Percentiles rank a stretch among this genome's conserved stretches.
phyloP scores from a whole-genome alignment of 768 basidiomycete genomes.

The Suillus occidentalis region DNA sequence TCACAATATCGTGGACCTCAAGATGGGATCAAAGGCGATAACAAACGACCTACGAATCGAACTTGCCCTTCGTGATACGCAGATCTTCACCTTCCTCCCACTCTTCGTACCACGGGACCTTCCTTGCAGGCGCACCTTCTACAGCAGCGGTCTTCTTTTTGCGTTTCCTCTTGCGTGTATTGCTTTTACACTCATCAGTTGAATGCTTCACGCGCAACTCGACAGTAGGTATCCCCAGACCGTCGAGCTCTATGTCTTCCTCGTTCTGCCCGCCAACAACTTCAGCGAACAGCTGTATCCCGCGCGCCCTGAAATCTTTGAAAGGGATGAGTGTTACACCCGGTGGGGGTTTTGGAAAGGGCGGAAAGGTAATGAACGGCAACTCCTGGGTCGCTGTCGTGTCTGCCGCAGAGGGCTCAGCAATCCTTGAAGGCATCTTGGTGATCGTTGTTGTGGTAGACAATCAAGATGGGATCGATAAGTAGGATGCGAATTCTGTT shows the following conservation, averaged over 20 bases:
- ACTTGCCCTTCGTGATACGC: conserved; percentile 39
- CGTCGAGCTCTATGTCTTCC: conserved; percentile 63
- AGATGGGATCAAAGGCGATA: not conserved
- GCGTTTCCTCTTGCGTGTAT: conserved; percentile 52
- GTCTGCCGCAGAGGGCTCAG: conserved; percentile 19
- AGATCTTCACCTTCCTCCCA: conserved; percentile 65
- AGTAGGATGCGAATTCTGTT: not conserved
- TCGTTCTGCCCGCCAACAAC: conserved; percentile 32
- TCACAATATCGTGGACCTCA: conserved; percentile 7
- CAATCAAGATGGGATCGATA: conserved; percentile 16
- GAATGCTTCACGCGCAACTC: conserved; percentile 50
- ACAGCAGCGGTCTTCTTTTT: conserved; percentile 28
- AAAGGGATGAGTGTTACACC: conserved; percentile 55
- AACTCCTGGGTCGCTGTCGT: conserved; percentile 14
- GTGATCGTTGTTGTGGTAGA: conserved; percentile 13
- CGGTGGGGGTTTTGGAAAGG: conserved; percentile 45
- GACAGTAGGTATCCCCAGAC: conserved; percentile 66
- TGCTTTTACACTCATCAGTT: conserved; percentile 57
- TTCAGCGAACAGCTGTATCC: conserved; percentile 54
- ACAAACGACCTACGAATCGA: conserved; percentile 48
- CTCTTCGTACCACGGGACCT: conserved; percentile 62
- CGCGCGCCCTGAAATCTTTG: conserved; percentile 53
- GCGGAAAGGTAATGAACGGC: conserved; percentile 40
- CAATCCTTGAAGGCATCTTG: conserved; percentile 19
- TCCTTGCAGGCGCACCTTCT: conserved; percentile 22